Base-by-base conservation (phyloP, 2,329 filamentous ascomycete genomes). In the Trichoderma atrobrunneum region DNA sequence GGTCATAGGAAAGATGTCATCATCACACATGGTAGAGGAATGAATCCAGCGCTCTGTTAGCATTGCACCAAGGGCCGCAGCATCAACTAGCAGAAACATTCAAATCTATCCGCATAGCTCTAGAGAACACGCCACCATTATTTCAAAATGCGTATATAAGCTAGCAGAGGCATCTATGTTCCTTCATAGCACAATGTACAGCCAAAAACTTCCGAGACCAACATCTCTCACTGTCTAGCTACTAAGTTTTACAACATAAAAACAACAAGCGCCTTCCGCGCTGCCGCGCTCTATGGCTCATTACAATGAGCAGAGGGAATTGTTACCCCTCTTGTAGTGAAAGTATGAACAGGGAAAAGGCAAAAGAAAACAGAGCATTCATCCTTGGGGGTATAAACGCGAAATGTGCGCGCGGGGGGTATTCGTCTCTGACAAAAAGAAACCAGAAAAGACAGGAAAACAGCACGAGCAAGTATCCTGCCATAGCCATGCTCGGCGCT, bases 301-400 rank as follows among this genome's bases (percentile, higher is more conserved):
- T 73, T 74, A 75, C 66, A 73, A 69, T 72, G 62, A 74, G 69
- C 66, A 69, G 68, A 61, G 26, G 70, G 68, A 65, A 63, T 69
- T 10, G 11, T 26, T 32, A 12, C n/a, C 48, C 61, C 61, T 64
- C 68, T 48, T 71, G 48, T 71, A 65, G 59, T 62, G 67, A 69
- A 69, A 74, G 73, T 75, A 76, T 74, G 71, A 74, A 77, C 70
- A 74, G 48, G 71, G 10, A 70, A 70, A 68, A 43, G 30, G 1
- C 34, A 36, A 61, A 74, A 61, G 36, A 43, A 72, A 75, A 72
- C 73, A 73, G 72, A 68, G 66, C 73, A 62, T 71, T 62, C 73
- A 71, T 78, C 76, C 72, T 76, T 73, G 74, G 70, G 76, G 76
- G 75, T 77, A 76, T 78, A 75, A 72, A 73, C 73, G 74, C 76